phyloP scores from a whole-genome alignment of 2,329 filamentous ascomycete species.

The Penicillium expansum region DNA sequence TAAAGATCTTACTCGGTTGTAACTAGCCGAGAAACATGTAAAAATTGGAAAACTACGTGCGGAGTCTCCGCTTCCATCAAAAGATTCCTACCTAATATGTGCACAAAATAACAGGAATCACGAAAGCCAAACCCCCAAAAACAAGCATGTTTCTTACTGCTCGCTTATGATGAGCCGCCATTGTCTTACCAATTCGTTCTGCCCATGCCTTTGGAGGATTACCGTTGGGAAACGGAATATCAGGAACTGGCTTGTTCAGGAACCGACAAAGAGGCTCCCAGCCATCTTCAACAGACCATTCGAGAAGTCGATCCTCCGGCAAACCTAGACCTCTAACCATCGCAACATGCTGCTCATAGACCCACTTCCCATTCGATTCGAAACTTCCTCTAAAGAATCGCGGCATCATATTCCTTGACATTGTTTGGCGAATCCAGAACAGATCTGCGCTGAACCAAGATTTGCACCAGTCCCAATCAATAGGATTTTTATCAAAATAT shows the following conservation, averaged over 20 bases:
- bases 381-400: slow-evolving; percentile 17
- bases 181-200: slow-evolving; percentile 17
- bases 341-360: slow-evolving; percentile 18
- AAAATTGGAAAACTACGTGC: no score
- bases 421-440: slow-evolving; percentile 16
- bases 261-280: slow-evolving; percentile 28
- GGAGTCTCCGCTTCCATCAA: no score
- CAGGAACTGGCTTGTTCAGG: slow-evolving; percentile 3
- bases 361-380: slow-evolving; percentile 7
- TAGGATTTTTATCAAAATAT: no score
- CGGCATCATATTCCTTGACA: slow-evolving; percentile 17
- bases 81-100: no score
- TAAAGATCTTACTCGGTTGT: no score
- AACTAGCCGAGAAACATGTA: no score
- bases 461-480: no score
- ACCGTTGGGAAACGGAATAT: slow-evolving; percentile 1
- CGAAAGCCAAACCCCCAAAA: not conserved
- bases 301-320: slow-evolving; percentile 18
- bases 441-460: no score
- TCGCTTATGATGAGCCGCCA: slow-evolving; percentile 11
- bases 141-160: slow-evolving; percentile 17
- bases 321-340: slow-evolving; percentile 20
- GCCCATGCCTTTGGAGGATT: slow-evolving; percentile 18
- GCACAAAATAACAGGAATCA: not conserved
- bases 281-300: slow-evolving; percentile 30